These are phyloP conservation scores for Apophysomyces elegans DNA, from an alignment of 371 early-diverging fungal genomes.

Conservation along the genomic window DNA sequence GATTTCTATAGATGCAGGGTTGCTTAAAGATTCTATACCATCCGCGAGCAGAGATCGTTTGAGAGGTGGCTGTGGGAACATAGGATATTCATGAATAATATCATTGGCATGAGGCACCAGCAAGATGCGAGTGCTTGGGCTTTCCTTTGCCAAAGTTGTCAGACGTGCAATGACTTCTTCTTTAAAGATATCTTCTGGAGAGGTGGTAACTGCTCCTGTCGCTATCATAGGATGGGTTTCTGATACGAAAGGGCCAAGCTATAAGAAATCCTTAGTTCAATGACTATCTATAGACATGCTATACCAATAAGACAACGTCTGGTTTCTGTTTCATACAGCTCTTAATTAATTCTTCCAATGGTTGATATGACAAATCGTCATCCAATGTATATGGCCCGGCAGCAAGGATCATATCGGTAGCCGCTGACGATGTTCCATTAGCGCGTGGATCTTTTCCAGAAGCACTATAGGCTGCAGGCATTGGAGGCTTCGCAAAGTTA, in stretches of 20 bases:
- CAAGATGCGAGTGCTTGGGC: conserved; percentile 55
- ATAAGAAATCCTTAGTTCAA: conserved; percentile 3
- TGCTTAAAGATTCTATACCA: conserved; percentile 68
- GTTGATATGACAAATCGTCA: conserved; percentile 77
- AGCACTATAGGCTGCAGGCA: conserved; percentile 20
- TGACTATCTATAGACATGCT: neutral
- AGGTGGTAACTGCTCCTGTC: conserved; percentile 56
- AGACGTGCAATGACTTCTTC: conserved; percentile 53
- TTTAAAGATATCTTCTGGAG: conserved; percentile 71
- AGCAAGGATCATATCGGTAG: conserved; percentile 73
- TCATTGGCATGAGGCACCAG: conserved; percentile 82
- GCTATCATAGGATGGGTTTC: conserved; percentile 66
- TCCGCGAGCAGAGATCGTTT: conserved; percentile 10
- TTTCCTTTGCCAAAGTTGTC: conserved; percentile 45
- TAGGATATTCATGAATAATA: conserved; percentile 66
- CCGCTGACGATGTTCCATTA: conserved; percentile 36
- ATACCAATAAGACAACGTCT: conserved; percentile 76
- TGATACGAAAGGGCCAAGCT: conserved; percentile 88
- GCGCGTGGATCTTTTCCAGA: conserved; percentile 24
- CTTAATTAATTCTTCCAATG: conserved; percentile 72
- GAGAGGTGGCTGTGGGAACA: conserved; percentile 80
- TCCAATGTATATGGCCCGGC: conserved; percentile 87
- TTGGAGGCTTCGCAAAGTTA: conserved; percentile 34
- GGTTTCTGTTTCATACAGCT: conserved; percentile 66
- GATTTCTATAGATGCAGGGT: conserved; percentile 81